These are phyloP conservation scores for Pyrenophora seminiperda DNA, from an alignment of 2,329 filamentous ascomycete genomes.

Conservation along the genomic window DNA sequence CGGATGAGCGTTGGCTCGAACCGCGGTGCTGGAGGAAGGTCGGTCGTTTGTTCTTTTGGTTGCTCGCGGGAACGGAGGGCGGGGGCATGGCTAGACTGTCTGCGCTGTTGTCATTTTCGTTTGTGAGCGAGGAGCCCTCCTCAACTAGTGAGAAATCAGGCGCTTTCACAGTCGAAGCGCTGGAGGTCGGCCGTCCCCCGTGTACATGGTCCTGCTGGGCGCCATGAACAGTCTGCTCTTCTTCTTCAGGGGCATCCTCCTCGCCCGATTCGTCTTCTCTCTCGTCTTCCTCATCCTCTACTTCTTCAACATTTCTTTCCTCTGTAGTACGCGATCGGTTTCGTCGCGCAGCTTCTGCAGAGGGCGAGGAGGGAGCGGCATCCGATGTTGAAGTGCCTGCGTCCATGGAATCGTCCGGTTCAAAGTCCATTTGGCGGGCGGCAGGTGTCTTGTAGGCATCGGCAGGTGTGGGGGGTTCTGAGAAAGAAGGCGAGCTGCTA, in stretches of 20 bases:
- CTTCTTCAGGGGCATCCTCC: conserved; percentile 4
- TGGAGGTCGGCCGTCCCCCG: conserved; percentile 43
- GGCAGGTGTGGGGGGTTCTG: conserved; percentile 47
- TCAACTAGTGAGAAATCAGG: conserved; percentile 42
- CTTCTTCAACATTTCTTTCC: conserved; percentile 6
- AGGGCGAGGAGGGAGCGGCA: conserved; percentile 50
- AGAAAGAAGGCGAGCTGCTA: conserved; percentile 36
- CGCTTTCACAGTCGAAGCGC: conserved; percentile 48
- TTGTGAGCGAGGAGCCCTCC: conserved; percentile 36
- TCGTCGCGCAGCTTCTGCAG: conserved; percentile 48
- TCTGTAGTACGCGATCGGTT: conserved; percentile 28
- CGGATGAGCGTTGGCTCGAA: conserved; percentile 63
- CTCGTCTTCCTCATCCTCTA: conserved; percentile 1
- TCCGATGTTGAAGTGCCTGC: conserved; percentile 39
- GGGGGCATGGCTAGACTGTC: conserved; percentile 32
- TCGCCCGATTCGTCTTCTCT: conserved; percentile 1
- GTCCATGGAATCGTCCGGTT: conserved; percentile 34
- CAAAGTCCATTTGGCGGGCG: conserved; percentile 32
- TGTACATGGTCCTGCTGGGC: conserved; percentile 27
- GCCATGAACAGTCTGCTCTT: conserved; percentile 13
- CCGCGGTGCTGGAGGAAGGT: conserved; percentile 62
- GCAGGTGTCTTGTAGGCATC: conserved; percentile 52
- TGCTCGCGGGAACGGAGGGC: conserved; percentile 27
- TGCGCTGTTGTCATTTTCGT: conserved; percentile 38
- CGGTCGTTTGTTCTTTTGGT: conserved; percentile 53